Evolutionary conservation across 768 basidiomycete genomes (phyloP).

Genomic region (Trichaptum fuscoviolaceum): DNA sequence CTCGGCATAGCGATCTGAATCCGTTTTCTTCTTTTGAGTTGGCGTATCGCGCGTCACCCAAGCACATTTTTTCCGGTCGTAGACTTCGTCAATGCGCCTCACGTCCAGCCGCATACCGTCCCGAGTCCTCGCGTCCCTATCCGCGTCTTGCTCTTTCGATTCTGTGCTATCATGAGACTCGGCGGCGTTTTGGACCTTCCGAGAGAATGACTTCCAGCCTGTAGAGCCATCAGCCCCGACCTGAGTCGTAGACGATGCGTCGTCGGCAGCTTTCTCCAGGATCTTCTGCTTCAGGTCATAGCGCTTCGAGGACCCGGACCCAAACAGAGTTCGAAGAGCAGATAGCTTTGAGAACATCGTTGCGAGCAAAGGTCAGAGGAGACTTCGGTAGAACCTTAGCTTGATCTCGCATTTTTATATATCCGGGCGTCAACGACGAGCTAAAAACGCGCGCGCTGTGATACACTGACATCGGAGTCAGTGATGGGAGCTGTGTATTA

Average conservation of each 20-base stretch:
- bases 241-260: background rate
- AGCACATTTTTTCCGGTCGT: conserved; percentile 18
- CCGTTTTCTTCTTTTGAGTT: conserved; percentile 1
- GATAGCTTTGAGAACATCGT: background rate
- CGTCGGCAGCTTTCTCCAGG: background rate
- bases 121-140: background rate
- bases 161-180: background rate
- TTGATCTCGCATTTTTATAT: background rate
- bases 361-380: background rate
- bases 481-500: background rate
- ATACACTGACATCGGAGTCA: background rate
- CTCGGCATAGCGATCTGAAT: conserved; percentile 14
- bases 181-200: background rate
- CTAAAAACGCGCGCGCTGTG: background rate
- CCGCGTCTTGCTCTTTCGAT: background rate
- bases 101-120: conserved; percentile 14
- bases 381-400: background rate
- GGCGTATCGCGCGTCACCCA: conserved; percentile 13
- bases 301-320: background rate
- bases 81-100: conserved; percentile 20
- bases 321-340: background rate
- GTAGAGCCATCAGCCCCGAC: background rate
- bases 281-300: background rate
- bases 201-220: background rate
- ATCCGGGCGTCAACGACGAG: background rate